phyloP scores from a whole-genome alignment of 148 eudicot genomes.

The Selenicereus undatus region DNA sequence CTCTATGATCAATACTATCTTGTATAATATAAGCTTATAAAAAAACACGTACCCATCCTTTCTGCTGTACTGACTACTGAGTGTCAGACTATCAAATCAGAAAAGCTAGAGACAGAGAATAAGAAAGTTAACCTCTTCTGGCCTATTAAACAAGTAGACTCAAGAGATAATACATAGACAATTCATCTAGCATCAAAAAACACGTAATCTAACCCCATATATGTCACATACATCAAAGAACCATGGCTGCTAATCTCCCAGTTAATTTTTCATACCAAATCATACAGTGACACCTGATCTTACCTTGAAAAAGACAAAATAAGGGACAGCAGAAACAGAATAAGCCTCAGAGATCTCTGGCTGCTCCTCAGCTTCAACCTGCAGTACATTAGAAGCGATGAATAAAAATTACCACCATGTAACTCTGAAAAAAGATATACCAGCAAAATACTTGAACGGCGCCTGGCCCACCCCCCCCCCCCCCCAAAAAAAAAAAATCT shows the following conservation, averaged over 20 bases:
- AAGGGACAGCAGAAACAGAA: constrained; percentile 92
- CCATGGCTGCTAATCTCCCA: neutral
- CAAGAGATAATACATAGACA: neutral
- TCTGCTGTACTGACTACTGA: neutral
- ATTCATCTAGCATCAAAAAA: neutral
- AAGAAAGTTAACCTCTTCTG: neutral
- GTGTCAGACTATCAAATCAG: neutral
- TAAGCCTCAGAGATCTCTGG: constrained; percentile 93
- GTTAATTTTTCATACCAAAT: neutral
- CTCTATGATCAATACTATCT: neutral
- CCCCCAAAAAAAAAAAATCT: no score
- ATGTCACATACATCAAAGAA: neutral
- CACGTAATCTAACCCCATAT: neutral
- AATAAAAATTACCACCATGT: neutral
- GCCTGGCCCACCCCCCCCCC: no score
- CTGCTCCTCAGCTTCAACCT: constrained; percentile 99
- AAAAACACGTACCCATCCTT: neutral
- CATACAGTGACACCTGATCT: neutral
- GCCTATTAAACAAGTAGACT: neutral
- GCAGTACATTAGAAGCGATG: constrained; percentile 7
- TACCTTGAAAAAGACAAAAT: constrained; percentile 89
- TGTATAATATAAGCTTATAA: neutral
- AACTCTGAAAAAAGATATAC: neutral
- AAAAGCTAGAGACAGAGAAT: neutral
- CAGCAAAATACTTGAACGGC: no score